Percentiles rank a stretch among this genome's conserved stretches.
These are phyloP conservation scores for Trichoderma harzianum DNA, from an alignment of 2,329 filamentous ascomycete genomes.

Conservation along the genomic window DNA sequence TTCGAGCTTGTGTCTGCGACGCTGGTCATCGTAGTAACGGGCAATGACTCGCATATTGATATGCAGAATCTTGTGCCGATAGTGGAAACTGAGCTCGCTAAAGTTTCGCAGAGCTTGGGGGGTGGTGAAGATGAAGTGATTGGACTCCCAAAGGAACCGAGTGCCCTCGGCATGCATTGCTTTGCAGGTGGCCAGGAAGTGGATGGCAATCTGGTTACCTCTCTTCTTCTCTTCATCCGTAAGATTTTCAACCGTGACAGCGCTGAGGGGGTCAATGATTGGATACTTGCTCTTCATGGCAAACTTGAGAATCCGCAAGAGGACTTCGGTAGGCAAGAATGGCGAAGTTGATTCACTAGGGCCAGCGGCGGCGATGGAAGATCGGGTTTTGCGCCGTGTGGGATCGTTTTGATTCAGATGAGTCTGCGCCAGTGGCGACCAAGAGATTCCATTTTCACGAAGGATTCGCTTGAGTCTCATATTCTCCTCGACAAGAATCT, in stretches of 20 bases:
- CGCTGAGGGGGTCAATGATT: constrained; percentile 53
- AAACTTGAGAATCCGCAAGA: constrained; percentile 50
- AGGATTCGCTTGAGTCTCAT: constrained; percentile 48
- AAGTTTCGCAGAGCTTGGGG: constrained; percentile 49
- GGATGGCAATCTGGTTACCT: constrained; percentile 50
- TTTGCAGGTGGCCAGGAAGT: constrained; percentile 51
- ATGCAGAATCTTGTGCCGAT: constrained; percentile 43
- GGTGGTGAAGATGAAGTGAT: constrained; percentile 54
- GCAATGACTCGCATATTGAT: constrained; percentile 53
- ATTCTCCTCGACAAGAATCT: constrained; percentile 47
- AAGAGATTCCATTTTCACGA: constrained; percentile 50
- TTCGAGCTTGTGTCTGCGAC: constrained; percentile 40
- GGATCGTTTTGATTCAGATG: constrained; percentile 33
- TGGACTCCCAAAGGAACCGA: constrained; percentile 49
- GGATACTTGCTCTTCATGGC: constrained; percentile 47
- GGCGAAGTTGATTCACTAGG: constrained; percentile 34
- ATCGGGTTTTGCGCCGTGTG: constrained; percentile 33
- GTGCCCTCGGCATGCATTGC: constrained; percentile 49
- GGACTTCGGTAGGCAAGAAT: constrained; percentile 50
- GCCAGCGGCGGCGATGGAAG: constrained; percentile 26
- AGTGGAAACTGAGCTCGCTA: constrained; percentile 40
- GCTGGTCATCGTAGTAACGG: constrained; percentile 53
- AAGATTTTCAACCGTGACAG: constrained; percentile 41
- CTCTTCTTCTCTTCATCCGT: constrained; percentile 42
- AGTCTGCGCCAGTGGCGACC: constrained; percentile 40